Percentiles rank a stretch among this genome's conserved stretches.
Conservation (phyloP, 179 eudicot species). For the Beta macrorhiza region DNA sequence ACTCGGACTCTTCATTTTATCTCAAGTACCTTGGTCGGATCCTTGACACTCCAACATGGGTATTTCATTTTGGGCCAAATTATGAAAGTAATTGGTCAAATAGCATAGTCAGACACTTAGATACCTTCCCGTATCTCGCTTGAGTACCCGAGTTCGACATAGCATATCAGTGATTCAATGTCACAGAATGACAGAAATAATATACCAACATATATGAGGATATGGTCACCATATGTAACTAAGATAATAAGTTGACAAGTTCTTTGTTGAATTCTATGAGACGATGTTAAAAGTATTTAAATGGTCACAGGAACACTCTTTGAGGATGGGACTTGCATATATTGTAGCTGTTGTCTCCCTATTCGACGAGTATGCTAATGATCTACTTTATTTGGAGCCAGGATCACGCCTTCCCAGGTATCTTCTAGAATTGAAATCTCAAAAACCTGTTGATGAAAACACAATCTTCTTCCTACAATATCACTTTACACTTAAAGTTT, state of each 20-base stretch:
- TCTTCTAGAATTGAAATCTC: background rate
- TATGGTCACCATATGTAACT: background rate
- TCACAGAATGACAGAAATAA: background rate
- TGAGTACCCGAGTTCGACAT: no score
- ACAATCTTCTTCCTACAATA: background rate
- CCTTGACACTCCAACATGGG: no score
- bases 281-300: background rate
- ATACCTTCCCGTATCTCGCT: no score
- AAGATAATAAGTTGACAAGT: background rate
- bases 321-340: constrained; percentile 74
- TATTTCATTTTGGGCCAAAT: no score
- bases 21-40: no score
- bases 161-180: background rate
- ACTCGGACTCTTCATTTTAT: no score
- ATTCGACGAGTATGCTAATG: constrained; percentile 82
- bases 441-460: background rate
- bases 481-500: constrained; percentile 1
- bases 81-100: no score
- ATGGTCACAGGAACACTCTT: constrained; percentile 60
- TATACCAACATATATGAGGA: background rate
- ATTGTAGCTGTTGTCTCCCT: constrained; percentile 56
- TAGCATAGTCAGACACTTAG: no score
- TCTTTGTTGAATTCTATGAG: background rate
- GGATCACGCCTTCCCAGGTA: constrained; percentile 94
- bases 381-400: constrained; percentile 67